Evolutionary conservation across 2,329 filamentous ascomycete species (phyloP).

Genomic region (Cordyceps cicadae): DNA sequence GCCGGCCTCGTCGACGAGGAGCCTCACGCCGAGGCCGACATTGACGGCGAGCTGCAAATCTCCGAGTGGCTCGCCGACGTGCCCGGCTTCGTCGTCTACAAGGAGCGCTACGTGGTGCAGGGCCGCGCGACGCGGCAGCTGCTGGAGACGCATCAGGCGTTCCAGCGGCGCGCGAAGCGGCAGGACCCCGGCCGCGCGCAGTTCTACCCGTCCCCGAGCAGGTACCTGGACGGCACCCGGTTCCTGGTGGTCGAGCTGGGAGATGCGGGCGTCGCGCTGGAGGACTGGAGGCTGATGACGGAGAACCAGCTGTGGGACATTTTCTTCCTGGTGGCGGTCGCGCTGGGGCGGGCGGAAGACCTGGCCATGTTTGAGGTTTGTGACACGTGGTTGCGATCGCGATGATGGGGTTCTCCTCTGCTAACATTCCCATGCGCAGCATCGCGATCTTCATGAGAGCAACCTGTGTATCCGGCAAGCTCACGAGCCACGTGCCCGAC

Average conservation of each 20-base stretch:
- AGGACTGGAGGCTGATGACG: slow-evolving; percentile 44
- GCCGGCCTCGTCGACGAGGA: slow-evolving; percentile 51
- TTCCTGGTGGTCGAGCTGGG: slow-evolving; percentile 57
- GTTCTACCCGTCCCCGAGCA: slow-evolving; percentile 54
- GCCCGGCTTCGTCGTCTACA: slow-evolving; percentile 58
- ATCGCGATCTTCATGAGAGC: slow-evolving; percentile 58
- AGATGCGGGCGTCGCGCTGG: slow-evolving; percentile 52
- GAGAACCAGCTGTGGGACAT: slow-evolving; percentile 54
- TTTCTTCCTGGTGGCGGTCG: slow-evolving; percentile 52
- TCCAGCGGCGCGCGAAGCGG: slow-evolving; percentile 45
- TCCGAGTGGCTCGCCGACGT: slow-evolving; percentile 57
- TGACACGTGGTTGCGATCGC: not conserved
- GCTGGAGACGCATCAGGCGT: slow-evolving; percentile 51
- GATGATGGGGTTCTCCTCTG: not conserved
- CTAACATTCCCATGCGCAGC: slow-evolving; percentile 30
- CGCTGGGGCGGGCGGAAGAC: slow-evolving; percentile 51
- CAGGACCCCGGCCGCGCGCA: slow-evolving; percentile 49
- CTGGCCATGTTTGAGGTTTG: slow-evolving; percentile 51
- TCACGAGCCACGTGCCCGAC: slow-evolving; percentile 24
- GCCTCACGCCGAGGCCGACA: slow-evolving; percentile 44
- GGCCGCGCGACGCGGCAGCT: slow-evolving; percentile 46
- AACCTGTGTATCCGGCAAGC: slow-evolving; percentile 51
- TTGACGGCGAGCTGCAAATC: slow-evolving; percentile 52
- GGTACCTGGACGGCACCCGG: slow-evolving; percentile 48
- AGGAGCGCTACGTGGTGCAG: slow-evolving; percentile 52